phyloP scores from a whole-genome alignment of 1,284 basidiomycete genomes.

The Moniliella sp. region DNA sequence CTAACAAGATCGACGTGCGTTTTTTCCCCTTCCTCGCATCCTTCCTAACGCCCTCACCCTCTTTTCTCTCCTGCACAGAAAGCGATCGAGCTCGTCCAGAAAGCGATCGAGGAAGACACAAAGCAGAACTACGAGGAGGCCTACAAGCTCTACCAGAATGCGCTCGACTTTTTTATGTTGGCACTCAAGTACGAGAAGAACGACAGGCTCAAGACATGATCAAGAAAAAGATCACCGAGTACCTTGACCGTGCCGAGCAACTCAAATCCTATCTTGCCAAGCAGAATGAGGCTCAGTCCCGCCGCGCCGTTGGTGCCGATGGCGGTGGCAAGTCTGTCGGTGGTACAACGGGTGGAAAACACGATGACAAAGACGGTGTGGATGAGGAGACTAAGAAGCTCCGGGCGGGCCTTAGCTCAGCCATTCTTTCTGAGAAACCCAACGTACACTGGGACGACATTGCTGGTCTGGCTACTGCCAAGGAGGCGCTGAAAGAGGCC shows the following conservation, averaged over 20 bases:
- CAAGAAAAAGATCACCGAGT: constrained; percentile 70
- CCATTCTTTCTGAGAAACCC: constrained; percentile 78
- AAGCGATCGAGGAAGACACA: constrained; percentile 79
- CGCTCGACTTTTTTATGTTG: constrained; percentile 94
- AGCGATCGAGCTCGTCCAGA: constrained; percentile 80
- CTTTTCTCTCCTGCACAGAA: constrained; percentile 43
- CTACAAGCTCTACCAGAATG: constrained; percentile 68
- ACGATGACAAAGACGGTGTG: constrained; percentile 47
- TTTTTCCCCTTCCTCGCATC: too few species aligned
- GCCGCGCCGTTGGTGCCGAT: constrained; percentile 57
- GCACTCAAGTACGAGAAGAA: constrained; percentile 87
- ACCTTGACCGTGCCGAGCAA: constrained; percentile 73
- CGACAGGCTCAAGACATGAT: constrained; percentile 74
- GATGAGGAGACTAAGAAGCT: constrained; percentile 91
- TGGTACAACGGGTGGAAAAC: too few species aligned
- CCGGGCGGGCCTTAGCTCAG: constrained; percentile 60
- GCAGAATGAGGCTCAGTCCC: constrained; percentile 48
- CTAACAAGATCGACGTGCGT: not conserved
- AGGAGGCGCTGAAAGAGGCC: constrained; percentile 87
- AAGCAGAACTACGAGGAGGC: constrained; percentile 85
- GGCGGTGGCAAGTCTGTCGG: constrained; percentile 44
- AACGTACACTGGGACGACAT: constrained; percentile 97
- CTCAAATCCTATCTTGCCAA: constrained; percentile 52
- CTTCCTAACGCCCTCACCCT: too few species aligned
- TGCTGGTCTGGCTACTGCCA: constrained; percentile 76